Evolutionary conservation across 2,329 filamentous ascomycete species (phyloP).

Genomic region (Fusarium sp.): DNA sequence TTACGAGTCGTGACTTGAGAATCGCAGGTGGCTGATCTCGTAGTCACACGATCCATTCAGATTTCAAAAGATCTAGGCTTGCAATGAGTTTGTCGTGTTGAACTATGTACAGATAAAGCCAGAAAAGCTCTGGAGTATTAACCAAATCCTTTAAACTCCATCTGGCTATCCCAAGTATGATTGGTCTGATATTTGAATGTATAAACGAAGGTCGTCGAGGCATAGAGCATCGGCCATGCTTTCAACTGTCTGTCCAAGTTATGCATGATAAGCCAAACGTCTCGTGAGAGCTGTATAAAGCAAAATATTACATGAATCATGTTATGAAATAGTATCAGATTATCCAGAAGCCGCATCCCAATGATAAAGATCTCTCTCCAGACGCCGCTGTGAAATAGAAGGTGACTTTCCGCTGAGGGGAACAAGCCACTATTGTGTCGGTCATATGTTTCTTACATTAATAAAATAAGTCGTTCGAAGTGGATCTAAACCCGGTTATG

Average conservation of each 20-base stretch:
- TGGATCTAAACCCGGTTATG: slow-evolving; percentile 44
- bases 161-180: not conserved
- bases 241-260: slow-evolving; percentile 15
- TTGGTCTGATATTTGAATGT: slow-evolving; percentile 6
- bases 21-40: no score
- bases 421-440: slow-evolving; percentile 10
- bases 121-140: slow-evolving; percentile 14
- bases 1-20: not conserved
- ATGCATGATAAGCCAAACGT: slow-evolving; percentile 24
- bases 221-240: not conserved
- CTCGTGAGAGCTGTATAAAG: slow-evolving; percentile 34
- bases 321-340: slow-evolving; percentile 24
- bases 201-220: slow-evolving; percentile 5
- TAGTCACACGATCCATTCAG: not conserved
- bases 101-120: slow-evolving; percentile 38
- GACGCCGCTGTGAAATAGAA: slow-evolving; percentile 41
- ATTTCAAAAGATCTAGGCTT: not conserved
- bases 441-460: slow-evolving; percentile 23
- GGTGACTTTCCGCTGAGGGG: slow-evolving; percentile 8
- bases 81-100: slow-evolving; percentile 35
- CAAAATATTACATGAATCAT: slow-evolving; percentile 26
- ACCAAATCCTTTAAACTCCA: slow-evolving; percentile 24
- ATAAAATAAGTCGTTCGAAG: slow-evolving; percentile 7
- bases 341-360: slow-evolving; percentile 34
- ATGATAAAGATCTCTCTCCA: slow-evolving; percentile 36